Base-by-base conservation (phyloP, 1,284 basidiomycete genomes). In the Ustanciosporium gigantosporum region DNA sequence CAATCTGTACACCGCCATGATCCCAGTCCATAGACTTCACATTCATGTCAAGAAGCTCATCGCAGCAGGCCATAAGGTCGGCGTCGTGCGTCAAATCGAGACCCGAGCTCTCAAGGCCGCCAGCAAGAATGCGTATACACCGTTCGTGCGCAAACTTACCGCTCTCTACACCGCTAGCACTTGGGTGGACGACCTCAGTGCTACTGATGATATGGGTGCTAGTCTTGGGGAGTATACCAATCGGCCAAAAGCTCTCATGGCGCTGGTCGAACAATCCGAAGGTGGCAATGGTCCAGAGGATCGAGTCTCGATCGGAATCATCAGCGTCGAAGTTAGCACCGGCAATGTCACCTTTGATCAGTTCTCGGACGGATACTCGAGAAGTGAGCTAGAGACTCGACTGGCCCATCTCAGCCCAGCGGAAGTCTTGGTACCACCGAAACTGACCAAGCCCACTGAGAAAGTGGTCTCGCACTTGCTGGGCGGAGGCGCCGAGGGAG, bases 61-160 rank as follows among this genome's bases (percentile, higher is more conserved):
- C 32, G 87, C 88, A 0, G 84, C 87, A 44, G 93, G 93, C 0
- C 53, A 72, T 59, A 90, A 91, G 85, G 84, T 98, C 39, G 94
- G 94, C 9, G 86, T 98, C 11, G 87, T 95, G 1, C 84, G 87
- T n/a, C 94, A 97, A 78, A 67, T 65, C 22, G 94, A 98, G 79
- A 97, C 94, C 0, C 90, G 94, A 0, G 94, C 94, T 0, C 82
- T 98, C 43, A 97, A 98, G 80, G 95, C 93, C 77, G 86, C 83
- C 3, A 52, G 57, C 16, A 61, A 65, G n/a, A 68, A 71, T 25
- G 64, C 66, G 3, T 56, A 59, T 21, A 65, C 58, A 9, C 86
- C 89, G 0, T 98, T 98, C 70, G 85, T 86, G 14, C 84, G 94
- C 34, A 83, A 87, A 68, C 77, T 97, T 3, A 88, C 88, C 0